Evolutionary conservation across 2,329 filamentous ascomycete species (phyloP).

Genomic region (Fusarium sp.): DNA sequence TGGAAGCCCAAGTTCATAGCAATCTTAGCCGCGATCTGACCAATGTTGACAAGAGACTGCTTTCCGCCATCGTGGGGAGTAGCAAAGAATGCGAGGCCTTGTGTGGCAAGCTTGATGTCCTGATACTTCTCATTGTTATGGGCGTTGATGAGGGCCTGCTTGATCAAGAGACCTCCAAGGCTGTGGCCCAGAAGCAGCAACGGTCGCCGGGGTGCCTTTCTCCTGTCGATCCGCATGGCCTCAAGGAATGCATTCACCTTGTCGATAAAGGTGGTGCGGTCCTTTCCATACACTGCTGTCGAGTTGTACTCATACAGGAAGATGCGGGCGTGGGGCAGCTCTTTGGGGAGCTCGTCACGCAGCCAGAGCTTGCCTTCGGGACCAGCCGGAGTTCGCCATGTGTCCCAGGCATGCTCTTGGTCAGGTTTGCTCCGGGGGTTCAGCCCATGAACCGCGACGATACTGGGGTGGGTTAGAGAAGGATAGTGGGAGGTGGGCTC

Average conservation of each 20-base stretch:
- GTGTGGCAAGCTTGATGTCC: background rate
- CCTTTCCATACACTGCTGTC: background rate
- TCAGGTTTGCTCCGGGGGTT: background rate
- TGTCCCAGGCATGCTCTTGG: background rate
- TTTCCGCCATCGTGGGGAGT: background rate
- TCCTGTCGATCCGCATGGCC: background rate
- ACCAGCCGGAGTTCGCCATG: background rate
- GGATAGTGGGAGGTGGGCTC: accelerated
- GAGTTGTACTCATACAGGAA: background rate
- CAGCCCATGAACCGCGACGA: background rate
- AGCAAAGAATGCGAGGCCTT: background rate
- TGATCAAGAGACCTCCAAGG: background rate
- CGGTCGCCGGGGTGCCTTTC: background rate
- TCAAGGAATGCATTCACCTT: background rate
- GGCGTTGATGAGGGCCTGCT: background rate
- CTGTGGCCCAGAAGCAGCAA: background rate
- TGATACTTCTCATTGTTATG: background rate
- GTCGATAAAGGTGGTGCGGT: background rate
- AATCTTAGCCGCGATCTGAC: background rate
- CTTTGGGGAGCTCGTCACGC: background rate
- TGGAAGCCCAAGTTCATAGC: accelerated
- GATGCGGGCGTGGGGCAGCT: background rate
- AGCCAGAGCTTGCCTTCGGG: background rate
- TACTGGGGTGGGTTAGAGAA: background rate
- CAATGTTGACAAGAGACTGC: background rate